A percentile compares a stretch with the other conserved stretches of the same genome.
phyloP scores from a whole-genome alignment of 2,329 filamentous ascomycete species.

The Microdochium trichocladiopsis region DNA sequence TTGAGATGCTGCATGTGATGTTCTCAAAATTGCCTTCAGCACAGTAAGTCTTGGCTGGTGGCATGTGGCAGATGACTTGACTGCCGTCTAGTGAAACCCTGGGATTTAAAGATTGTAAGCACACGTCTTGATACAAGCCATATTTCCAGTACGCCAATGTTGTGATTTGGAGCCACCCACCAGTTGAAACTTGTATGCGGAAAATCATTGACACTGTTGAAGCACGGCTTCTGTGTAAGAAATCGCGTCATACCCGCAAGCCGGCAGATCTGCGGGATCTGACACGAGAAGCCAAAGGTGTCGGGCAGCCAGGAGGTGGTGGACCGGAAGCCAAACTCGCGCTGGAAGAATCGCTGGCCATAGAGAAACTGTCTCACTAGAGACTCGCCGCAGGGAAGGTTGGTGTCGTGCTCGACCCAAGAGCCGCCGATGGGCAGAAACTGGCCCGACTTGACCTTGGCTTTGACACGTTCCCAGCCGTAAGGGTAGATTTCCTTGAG shows the following conservation, averaged over 20 bases:
- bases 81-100: slow-evolving; percentile 81
- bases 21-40: slow-evolving; percentile 93
- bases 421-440: slow-evolving; percentile 96
- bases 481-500: slow-evolving; percentile 82
- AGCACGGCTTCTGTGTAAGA: slow-evolving; percentile 96
- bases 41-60: slow-evolving; percentile 91
- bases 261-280: slow-evolving; percentile 88
- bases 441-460: slow-evolving; percentile 80
- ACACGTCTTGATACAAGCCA: no score
- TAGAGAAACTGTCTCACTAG: slow-evolving; percentile 92
- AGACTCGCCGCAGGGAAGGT: slow-evolving; percentile 92
- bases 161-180: no score
- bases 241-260: slow-evolving; percentile 95
- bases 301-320: slow-evolving; percentile 96
- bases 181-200: slow-evolving; percentile 99
- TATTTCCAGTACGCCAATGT: no score
- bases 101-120: background rate
- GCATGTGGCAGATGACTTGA: slow-evolving; percentile 97
- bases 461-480: slow-evolving; percentile 86
- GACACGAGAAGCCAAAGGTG: slow-evolving; percentile 94
- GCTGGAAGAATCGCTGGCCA: slow-evolving; percentile 91
- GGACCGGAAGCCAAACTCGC: slow-evolving; percentile 81
- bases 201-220: slow-evolving; percentile 99
- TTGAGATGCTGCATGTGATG: slow-evolving; percentile 77
- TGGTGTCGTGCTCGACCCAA: slow-evolving; percentile 99